Percentiles rank a stretch among this genome's conserved stretches.
These are phyloP conservation scores for Piloderma croceum DNA, from an alignment of 768 basidiomycete species.

Conservation along the genomic window DNA sequence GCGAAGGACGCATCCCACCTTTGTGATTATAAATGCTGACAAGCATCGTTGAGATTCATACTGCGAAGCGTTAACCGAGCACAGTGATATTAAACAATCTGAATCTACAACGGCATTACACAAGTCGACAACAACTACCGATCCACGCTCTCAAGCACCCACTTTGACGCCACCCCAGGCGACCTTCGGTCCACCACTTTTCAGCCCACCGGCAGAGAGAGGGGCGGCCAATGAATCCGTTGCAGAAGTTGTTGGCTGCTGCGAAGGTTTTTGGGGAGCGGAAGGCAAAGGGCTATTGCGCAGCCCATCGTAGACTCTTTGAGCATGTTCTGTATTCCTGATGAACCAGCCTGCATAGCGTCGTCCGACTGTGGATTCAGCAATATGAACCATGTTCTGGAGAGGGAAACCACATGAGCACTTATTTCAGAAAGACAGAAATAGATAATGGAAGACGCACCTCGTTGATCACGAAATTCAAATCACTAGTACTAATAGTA, in stretches of 20 bases:
- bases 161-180: constrained; percentile 53
- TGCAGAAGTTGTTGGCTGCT: constrained; percentile 16
- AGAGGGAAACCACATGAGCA: background rate
- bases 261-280: constrained; percentile 15
- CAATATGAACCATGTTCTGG: constrained; percentile 95
- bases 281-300: constrained; percentile 44
- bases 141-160: constrained; percentile 5
- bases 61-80: background rate
- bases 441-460: constrained; percentile 38
- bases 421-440: background rate
- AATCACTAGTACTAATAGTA: constrained; percentile 82
- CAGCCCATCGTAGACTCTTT: constrained; percentile 79
- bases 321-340: constrained; percentile 88
- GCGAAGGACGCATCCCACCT: too few species aligned
- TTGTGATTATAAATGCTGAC: too few species aligned
- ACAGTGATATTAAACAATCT: background rate
- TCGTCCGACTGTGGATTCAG: constrained; percentile 88
- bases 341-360: constrained; percentile 98
- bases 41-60: background rate
- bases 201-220: constrained; percentile 23
- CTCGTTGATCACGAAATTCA: constrained; percentile 94
- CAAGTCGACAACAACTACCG: constrained; percentile 1
- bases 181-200: constrained; percentile 49
- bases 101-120: constrained; percentile 1
- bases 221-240: constrained; percentile 13